phyloP scores from a whole-genome alignment of 1,284 basidiomycete species.

The Apiotrichum montevideense region DNA sequence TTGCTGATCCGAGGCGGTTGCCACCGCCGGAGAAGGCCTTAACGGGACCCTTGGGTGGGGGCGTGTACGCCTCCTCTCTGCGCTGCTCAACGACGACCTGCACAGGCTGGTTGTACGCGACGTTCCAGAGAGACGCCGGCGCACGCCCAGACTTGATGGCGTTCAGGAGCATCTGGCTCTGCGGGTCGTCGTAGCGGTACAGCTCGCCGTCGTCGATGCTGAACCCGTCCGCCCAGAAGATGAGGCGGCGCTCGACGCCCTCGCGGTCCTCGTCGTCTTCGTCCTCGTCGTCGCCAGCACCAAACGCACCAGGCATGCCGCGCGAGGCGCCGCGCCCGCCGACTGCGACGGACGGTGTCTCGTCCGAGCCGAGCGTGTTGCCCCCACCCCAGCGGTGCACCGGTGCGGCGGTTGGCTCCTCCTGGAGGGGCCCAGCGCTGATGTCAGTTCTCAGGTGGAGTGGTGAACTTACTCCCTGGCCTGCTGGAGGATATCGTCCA shows the following conservation, averaged over 20 bases:
- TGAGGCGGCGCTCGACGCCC: conserved; percentile 66
- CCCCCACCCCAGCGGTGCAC: conserved; percentile 49
- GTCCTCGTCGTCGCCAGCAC: background rate
- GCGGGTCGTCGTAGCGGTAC: conserved; percentile 76
- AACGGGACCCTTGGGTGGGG: conserved; percentile 48
- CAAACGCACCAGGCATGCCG: conserved; percentile 12
- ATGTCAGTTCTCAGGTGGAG: no score
- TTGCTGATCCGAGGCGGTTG: conserved; percentile 62
- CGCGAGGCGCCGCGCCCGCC: conserved; percentile 17
- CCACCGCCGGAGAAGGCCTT: conserved; percentile 67
- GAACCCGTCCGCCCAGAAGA: conserved; percentile 93
- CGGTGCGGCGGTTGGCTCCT: conserved; percentile 14
- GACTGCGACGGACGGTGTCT: conserved; percentile 56
- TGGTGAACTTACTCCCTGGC: conserved; percentile 66
- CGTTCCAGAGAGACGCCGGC: conserved; percentile 70
- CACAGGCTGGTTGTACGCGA: conserved; percentile 72
- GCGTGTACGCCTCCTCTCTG: conserved; percentile 65
- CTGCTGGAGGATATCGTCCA: conserved; percentile 72
- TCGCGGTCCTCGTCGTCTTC: conserved; percentile 53
- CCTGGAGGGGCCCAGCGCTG: conserved; percentile 1
- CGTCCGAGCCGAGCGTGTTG: conserved; percentile 77
- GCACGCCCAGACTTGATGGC: conserved; percentile 79
- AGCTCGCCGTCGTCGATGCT: conserved; percentile 85
- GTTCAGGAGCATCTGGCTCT: conserved; percentile 64
- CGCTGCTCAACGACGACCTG: conserved; percentile 76